phyloP scores from a whole-genome alignment of 768 basidiomycete genomes.

The Hygrophorus russula region DNA sequence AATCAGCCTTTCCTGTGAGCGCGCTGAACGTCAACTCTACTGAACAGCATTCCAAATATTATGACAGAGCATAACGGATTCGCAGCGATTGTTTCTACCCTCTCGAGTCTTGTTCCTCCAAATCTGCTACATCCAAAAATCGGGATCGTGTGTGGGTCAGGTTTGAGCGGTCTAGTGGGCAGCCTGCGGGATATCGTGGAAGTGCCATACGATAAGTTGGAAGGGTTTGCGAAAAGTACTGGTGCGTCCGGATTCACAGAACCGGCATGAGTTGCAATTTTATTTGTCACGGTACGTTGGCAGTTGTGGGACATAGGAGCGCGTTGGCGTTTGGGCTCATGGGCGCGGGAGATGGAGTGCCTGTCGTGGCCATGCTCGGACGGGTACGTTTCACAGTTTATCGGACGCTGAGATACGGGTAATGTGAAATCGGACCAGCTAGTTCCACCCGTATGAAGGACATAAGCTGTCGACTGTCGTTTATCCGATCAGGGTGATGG shows the following conservation, averaged over 20 bases:
- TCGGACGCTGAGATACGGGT: not conserved
- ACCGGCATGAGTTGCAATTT: not conserved
- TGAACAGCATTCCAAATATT: too few relatives aligned
- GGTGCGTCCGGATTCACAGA: conserved; percentile 31
- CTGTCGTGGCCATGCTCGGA: conserved; percentile 86
- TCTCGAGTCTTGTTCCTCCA: conserved; percentile 13
- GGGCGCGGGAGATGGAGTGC: conserved; percentile 49
- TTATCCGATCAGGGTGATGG: conserved; percentile 74
- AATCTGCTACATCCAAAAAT: conserved; percentile 47
- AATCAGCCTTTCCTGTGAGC: too few relatives aligned
- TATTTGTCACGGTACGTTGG: not conserved
- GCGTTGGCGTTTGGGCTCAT: conserved; percentile 72
- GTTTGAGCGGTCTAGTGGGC: conserved; percentile 64
- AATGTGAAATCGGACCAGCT: conserved; percentile 6
- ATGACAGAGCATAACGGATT: not conserved
- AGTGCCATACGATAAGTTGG: conserved; percentile 56
- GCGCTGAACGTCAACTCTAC: too few relatives aligned
- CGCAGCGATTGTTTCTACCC: not conserved
- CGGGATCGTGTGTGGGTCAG: conserved; percentile 83
- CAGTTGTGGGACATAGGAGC: conserved; percentile 78
- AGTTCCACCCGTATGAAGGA: conserved; percentile 88
- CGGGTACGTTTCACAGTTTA: conserved; percentile 41
- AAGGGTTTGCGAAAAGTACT: conserved; percentile 69
- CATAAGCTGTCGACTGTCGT: conserved; percentile 57
- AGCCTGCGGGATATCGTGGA: conserved; percentile 43